These are phyloP conservation scores for Cenococcum geophilum DNA, from an alignment of 495 filamentous ascomycete genomes.

Conservation along the genomic window DNA sequence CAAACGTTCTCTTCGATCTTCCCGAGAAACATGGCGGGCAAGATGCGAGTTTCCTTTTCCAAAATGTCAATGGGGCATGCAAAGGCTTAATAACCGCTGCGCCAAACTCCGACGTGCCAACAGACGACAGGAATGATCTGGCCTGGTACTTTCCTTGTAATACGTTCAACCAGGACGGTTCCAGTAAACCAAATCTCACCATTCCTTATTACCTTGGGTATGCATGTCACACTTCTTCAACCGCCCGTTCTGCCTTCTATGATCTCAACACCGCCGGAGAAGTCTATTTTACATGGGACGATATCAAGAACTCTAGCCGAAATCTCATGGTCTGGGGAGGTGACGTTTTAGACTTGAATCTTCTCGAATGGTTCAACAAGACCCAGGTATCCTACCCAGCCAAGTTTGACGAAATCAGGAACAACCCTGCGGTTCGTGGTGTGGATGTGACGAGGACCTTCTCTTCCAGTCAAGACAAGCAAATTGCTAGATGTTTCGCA, in stretches of 20 bases:
- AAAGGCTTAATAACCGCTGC: conserved; percentile 78
- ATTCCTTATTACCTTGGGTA: conserved; percentile 74
- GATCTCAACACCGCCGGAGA: conserved; percentile 53
- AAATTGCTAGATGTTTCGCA: conserved; percentile 73
- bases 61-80: conserved; percentile 97
- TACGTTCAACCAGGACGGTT: conserved; percentile 90
- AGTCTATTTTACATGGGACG: conserved; percentile 95
- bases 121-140: conserved; percentile 63
- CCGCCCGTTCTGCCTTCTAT: conserved; percentile 70
- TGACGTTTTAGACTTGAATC: conserved; percentile 85
- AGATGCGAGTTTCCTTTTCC: conserved; percentile 95
- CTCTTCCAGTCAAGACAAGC: conserved; percentile 68
- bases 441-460: conserved; percentile 86
- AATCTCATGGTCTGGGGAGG: conserved; percentile 92
- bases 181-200: conserved; percentile 65
- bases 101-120: conserved; percentile 68
- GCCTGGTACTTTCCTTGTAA: conserved; percentile 98
- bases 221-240: conserved; percentile 73
- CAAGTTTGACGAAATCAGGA: conserved; percentile 71
- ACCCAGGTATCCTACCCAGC: conserved; percentile 72
- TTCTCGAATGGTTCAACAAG: conserved; percentile 85
- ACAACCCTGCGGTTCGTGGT: conserved; percentile 72
- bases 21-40: conserved; percentile 71
- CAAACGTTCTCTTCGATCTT: conserved; percentile 82
- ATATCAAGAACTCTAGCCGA: conserved; percentile 78